A percentile compares a stretch with the other conserved stretches of the same genome.
Evolutionary conservation across 257 asterid species (phyloP).

Genomic region (Penstemon barbatus): DNA sequence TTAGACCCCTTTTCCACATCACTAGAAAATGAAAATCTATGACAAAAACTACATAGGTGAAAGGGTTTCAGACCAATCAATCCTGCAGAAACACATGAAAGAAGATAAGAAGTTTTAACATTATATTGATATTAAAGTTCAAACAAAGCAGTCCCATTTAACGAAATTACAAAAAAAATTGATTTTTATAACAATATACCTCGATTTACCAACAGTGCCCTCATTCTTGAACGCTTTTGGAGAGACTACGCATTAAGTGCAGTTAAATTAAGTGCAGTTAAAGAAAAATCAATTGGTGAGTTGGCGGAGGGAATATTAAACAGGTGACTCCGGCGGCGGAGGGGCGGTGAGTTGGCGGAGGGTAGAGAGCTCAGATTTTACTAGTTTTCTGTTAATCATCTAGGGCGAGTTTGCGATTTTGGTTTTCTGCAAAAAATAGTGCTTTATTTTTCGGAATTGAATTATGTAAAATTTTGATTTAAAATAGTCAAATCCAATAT

Average conservation of each 20-base stretch:
- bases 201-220: constrained; percentile 34
- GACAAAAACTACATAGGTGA: constrained; percentile 35
- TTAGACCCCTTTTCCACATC: constrained; percentile 29
- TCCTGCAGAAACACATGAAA: constrained; percentile 47
- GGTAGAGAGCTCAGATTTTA: too few relatives aligned
- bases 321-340: neutral
- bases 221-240: constrained; percentile 41
- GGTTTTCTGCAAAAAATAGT: too few relatives aligned
- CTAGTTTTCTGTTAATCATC: too few relatives aligned
- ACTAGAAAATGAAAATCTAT: constrained; percentile 40
- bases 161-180: neutral
- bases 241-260: neutral
- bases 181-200: constrained; percentile 33
- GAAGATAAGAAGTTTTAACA: constrained; percentile 20
- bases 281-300: neutral
- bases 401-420: too few relatives aligned
- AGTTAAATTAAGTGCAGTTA: neutral
- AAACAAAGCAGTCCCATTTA: neutral
- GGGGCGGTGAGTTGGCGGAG: neutral
- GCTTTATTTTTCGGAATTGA: too few relatives aligned
- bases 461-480: too few relatives aligned
- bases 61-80: constrained; percentile 40
- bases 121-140: neutral
- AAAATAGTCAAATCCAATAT: too few relatives aligned
- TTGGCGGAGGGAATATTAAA: too few relatives aligned